phyloP scores from a whole-genome alignment of 148 eudicot genomes.

The Silene uniflora region DNA sequence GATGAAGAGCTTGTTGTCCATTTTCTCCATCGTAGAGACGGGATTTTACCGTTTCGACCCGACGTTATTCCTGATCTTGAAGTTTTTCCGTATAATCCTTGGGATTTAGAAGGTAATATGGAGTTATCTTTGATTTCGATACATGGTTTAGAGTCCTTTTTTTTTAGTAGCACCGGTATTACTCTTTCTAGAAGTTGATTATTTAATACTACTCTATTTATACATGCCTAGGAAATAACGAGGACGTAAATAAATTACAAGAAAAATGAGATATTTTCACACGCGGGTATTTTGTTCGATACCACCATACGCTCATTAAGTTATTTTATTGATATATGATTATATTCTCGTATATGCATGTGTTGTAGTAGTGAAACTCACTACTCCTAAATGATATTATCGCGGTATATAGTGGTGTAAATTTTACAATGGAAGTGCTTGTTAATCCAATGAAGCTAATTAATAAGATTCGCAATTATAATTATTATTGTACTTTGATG shows the following conservation, averaged over 20 bases:
- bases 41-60: constrained; percentile 66
- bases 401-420: too few species aligned
- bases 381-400: too few species aligned
- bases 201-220: neutral
- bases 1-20: constrained; percentile 83
- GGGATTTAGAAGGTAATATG: constrained; percentile 53
- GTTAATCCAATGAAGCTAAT: too few species aligned
- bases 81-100: constrained; percentile 71
- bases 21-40: constrained; percentile 68
- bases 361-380: too few species aligned
- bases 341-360: too few species aligned
- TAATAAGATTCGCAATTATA: too few species aligned
- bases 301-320: neutral
- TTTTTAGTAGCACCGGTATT: too few species aligned
- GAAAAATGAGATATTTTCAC: neutral
- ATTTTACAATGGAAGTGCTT: too few species aligned
- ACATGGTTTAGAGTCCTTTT: too few species aligned
- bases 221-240: too few species aligned
- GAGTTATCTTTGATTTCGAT: neutral
- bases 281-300: neutral
- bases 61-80: constrained; percentile 92
- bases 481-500: too few species aligned
- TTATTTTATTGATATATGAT: neutral
- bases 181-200: neutral
- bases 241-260: neutral